phyloP scores from a whole-genome alignment of 139 green algal species.

The Chlamydomonas schloesseri region DNA sequence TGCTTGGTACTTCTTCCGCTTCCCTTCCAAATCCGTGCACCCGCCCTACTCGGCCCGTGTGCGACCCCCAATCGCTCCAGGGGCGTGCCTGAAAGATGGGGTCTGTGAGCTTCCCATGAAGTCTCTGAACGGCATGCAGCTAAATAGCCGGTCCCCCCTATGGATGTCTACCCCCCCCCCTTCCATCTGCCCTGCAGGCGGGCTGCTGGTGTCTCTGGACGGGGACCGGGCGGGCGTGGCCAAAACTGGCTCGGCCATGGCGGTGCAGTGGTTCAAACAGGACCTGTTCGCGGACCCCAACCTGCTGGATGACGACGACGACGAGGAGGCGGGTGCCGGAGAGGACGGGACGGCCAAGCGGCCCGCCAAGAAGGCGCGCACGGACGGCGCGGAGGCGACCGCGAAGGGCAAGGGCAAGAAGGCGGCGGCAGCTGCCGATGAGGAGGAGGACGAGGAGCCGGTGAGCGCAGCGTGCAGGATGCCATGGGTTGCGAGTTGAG shows the following conservation, averaged over 20 bases:
- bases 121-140: not conserved
- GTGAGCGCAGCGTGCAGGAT: too few species aligned
- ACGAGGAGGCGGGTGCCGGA: slow-evolving; percentile 34
- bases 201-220: slow-evolving; percentile 83
- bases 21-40: too few species aligned
- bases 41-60: too few species aligned
- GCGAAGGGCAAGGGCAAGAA: slow-evolving; percentile 12
- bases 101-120: too few species aligned
- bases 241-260: slow-evolving; percentile 64
- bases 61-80: too few species aligned
- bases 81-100: too few species aligned
- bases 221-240: slow-evolving; percentile 66
- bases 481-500: too few species aligned
- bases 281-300: slow-evolving; percentile 80
- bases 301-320: slow-evolving; percentile 56
- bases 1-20: too few species aligned
- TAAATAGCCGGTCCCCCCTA: too few species aligned
- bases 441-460: slow-evolving; percentile 33
- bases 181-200: too few species aligned
- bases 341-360: not conserved
- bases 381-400: not conserved
- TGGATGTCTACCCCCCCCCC: too few species aligned
- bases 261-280: slow-evolving; percentile 90
- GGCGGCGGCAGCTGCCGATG: slow-evolving; percentile 24
- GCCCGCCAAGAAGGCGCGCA: slow-evolving; percentile 33